Evolutionary conservation across 805 yeast species (phyloP).

Genomic region (Kluyveromyces nonfermentans): DNA sequence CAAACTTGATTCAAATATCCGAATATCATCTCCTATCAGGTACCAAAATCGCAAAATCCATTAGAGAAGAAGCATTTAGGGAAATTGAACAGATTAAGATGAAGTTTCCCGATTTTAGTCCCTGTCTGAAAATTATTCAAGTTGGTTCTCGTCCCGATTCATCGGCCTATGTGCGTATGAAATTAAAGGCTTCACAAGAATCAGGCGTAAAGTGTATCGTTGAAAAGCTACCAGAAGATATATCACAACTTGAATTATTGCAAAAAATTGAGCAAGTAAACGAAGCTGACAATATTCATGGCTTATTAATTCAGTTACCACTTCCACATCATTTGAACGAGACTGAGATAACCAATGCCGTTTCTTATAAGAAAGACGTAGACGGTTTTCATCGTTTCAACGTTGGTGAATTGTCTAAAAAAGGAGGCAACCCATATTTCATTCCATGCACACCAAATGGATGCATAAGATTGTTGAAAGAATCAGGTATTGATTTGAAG

Average conservation of each 20-base stretch:
- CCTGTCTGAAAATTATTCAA: constrained; percentile 62
- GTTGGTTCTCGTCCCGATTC: constrained; percentile 75
- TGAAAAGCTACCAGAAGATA: constrained; percentile 47
- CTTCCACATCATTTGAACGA: constrained; percentile 64
- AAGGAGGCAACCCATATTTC: constrained; percentile 60
- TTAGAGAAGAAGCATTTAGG: constrained; percentile 35
- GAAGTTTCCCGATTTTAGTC: constrained; percentile 46
- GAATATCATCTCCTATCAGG: constrained; percentile 37
- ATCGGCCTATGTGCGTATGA: constrained; percentile 73
- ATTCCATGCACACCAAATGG: constrained; percentile 85
- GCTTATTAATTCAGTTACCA: constrained; percentile 69
- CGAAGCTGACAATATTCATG: constrained; percentile 52
- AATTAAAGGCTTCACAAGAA: constrained; percentile 65
- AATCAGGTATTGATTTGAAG: constrained; percentile 43
- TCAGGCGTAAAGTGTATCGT: constrained; percentile 56
- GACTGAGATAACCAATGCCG: constrained; percentile 56
- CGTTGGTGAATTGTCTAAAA: constrained; percentile 68
- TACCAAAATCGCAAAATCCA: constrained; percentile 35
- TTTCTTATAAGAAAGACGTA: constrained; percentile 60
- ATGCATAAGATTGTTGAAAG: constrained; percentile 52
- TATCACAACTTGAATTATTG: constrained; percentile 48
- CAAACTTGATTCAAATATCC: neutral
- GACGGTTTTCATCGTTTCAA: constrained; percentile 77
- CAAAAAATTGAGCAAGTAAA: constrained; percentile 48
- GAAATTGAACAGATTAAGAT: constrained; percentile 27